These are phyloP conservation scores for Penicillium nordicum DNA, from an alignment of 2,329 filamentous ascomycete species.

Conservation along the genomic window DNA sequence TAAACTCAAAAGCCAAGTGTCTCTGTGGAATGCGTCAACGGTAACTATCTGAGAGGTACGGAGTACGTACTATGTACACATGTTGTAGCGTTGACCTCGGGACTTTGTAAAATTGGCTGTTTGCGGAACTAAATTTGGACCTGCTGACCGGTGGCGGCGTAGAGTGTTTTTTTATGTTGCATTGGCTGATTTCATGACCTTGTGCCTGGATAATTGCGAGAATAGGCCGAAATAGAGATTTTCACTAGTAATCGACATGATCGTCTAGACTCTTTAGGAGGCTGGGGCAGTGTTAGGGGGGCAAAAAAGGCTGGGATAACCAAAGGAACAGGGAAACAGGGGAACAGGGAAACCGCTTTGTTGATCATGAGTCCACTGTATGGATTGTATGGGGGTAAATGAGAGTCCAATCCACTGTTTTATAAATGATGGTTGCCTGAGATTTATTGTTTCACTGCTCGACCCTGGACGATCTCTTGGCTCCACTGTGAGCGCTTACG, in stretches of 20 bases:
- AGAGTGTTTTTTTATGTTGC: neutral
- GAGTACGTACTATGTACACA: no score
- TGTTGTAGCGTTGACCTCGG: no score
- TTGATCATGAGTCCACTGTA: neutral
- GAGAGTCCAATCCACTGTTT: neutral
- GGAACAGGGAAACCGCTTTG: no score
- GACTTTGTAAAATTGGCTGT: neutral
- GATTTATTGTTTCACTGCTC: neutral
- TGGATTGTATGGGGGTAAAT: no score
- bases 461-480: conserved; percentile 5
- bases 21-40: neutral
- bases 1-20: neutral
- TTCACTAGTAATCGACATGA: neutral
- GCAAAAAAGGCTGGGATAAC: neutral
- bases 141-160: neutral
- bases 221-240: neutral
- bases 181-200: neutral
- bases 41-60: neutral
- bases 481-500: conserved; percentile 9
- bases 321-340: neutral
- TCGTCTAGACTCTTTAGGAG: neutral
- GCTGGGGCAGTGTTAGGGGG: conserved; percentile 1
- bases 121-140: neutral
- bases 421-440: conserved; percentile 2
- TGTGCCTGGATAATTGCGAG: neutral